Conservation (phyloP, 176 grass and related monocot genomes). For the Musa itinerans region DNA sequence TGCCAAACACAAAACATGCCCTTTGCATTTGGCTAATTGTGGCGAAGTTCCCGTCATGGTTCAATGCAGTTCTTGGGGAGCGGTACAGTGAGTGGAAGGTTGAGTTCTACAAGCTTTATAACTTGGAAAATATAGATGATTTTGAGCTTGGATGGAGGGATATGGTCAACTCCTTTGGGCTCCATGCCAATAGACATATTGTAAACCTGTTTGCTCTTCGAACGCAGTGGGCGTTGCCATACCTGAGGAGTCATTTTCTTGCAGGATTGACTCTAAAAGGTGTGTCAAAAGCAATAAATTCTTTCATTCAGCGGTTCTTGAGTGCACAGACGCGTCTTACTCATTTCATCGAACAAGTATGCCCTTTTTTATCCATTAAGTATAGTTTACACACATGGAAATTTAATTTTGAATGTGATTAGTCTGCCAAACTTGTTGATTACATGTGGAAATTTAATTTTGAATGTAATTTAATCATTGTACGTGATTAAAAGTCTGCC, state of each 20-base stretch:
- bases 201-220: conserved; percentile 35
- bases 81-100: conserved; percentile 43
- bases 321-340: conserved; percentile 37
- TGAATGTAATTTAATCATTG: no score
- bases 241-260: conserved; percentile 49
- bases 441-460: no score
- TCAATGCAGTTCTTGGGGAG: conserved; percentile 44
- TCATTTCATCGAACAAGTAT: conserved; percentile 59
- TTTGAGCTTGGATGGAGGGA: conserved; percentile 61
- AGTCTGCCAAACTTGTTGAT: no score
- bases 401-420: background rate
- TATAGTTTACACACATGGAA: background rate
- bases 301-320: conserved; percentile 54
- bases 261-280: conserved; percentile 31
- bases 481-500: no score
- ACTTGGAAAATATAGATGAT: conserved; percentile 38
- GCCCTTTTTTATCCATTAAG: background rate
- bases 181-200: conserved; percentile 55
- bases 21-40: conserved; percentile 44
- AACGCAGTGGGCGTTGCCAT: conserved; percentile 46
- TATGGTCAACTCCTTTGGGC: conserved; percentile 45
- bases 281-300: conserved; percentile 41
- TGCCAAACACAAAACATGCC: conserved; percentile 57
- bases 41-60: conserved; percentile 51
- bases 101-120: conserved; percentile 48